Conservation (phyloP, 164 flowering plant genomes). For the Magnolia kwangsiensis region DNA sequence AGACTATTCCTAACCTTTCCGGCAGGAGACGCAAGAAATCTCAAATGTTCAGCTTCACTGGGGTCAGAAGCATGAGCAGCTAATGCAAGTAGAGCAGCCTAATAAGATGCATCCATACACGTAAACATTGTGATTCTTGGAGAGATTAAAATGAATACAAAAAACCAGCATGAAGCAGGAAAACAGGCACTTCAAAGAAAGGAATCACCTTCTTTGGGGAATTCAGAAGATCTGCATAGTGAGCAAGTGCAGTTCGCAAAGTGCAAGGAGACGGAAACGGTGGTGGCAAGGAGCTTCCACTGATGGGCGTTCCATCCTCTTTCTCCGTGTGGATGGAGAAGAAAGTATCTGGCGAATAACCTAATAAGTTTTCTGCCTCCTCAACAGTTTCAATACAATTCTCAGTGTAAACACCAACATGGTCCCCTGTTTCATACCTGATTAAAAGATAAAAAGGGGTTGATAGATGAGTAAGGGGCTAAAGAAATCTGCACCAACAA, state of each 20-base stretch:
- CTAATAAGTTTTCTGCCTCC: conserved; percentile 69
- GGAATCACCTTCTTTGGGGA: conserved; percentile 88
- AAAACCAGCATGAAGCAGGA: background rate
- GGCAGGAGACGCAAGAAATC: conserved; percentile 88
- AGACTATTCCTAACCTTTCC: conserved; percentile 63
- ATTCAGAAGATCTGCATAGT: conserved; percentile 80
- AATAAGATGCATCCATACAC: conserved; percentile 15
- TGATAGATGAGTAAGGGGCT: background rate
- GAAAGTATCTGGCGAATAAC: conserved; percentile 54
- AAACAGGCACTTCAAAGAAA: too few species aligned
- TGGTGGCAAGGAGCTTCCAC: conserved; percentile 80
- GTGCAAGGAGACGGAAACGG: conserved; percentile 90
- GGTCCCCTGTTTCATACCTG: conserved; percentile 99
- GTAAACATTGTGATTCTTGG: background rate
- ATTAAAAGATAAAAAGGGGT: conserved; percentile 6
- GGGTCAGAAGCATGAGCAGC: conserved; percentile 94
- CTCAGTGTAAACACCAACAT: conserved; percentile 90
- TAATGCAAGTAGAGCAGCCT: conserved; percentile 86
- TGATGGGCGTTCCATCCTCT: conserved; percentile 84
- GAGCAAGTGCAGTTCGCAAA: conserved; percentile 67
- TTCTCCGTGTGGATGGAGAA: conserved; percentile 79
- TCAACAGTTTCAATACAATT: conserved; percentile 69
- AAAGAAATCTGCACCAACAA: background rate
- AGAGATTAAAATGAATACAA: background rate
- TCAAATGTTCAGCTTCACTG: conserved; percentile 79